phyloP scores from a whole-genome alignment of 192 early-diverging fungal species.

The Fimicolochytrium jonesii region DNA sequence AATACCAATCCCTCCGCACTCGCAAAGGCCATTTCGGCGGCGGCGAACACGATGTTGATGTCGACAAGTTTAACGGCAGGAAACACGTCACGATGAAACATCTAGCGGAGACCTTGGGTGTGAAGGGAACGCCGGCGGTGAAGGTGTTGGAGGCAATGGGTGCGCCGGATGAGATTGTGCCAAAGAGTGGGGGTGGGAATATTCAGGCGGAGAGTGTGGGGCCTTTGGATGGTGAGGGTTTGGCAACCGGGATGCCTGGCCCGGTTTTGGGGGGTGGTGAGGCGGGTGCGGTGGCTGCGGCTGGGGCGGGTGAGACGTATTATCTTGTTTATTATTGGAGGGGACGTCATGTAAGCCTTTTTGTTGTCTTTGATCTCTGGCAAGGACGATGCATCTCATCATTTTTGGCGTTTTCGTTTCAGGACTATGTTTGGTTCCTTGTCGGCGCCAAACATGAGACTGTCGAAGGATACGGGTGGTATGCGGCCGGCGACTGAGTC shows the following conservation, averaged over 20 bases:
- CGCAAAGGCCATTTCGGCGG: slow-evolving; percentile 18
- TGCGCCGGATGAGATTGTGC: slow-evolving; percentile 15
- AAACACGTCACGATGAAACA: slow-evolving; percentile 9
- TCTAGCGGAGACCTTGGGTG: not conserved
- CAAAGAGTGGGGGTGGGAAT: slow-evolving; percentile 9
- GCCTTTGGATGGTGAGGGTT: slow-evolving; percentile 1
- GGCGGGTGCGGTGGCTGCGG: not conserved
- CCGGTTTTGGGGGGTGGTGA: slow-evolving; percentile 4
- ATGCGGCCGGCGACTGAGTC: slow-evolving; percentile 5
- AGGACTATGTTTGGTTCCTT: slow-evolving; percentile 16
- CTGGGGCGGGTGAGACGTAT: slow-evolving; percentile 1
- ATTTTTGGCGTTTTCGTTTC: not conserved
- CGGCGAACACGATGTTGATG: slow-evolving; percentile 9
- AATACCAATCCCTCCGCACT: slow-evolving; percentile 10
- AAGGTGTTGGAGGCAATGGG: slow-evolving; percentile 10
- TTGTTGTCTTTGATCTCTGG: not conserved
- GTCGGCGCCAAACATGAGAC: not conserved
- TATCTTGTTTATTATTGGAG: slow-evolving; percentile 19
- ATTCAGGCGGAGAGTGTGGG: too few relatives aligned
- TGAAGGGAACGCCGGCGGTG: not conserved
- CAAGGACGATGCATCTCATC: not conserved
- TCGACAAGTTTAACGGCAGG: slow-evolving; percentile 10
- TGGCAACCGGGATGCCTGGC: not conserved
- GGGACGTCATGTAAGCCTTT: slow-evolving; percentile 11
- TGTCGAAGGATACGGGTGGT: slow-evolving; percentile 11